Evolutionary conservation across 2,329 filamentous ascomycete genomes (phyloP).

Genomic region (Capronia coronata): DNA sequence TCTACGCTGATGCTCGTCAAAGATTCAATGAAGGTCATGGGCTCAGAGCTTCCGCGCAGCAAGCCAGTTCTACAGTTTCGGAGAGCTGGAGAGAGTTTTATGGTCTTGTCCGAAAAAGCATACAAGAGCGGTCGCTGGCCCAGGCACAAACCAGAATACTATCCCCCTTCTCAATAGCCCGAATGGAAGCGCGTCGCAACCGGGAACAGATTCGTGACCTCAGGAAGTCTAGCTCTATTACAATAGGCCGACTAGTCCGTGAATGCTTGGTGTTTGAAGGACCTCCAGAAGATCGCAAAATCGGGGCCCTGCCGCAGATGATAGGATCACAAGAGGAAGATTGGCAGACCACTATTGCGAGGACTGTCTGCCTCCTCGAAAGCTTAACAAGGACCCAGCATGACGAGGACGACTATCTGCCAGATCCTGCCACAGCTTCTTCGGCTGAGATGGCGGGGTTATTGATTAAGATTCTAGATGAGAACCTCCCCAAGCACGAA

Average conservation of each 20-base stretch:
- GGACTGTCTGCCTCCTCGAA: constrained; percentile 79
- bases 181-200: constrained; percentile 69
- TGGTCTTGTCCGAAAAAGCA: constrained; percentile 66
- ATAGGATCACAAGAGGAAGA: constrained; percentile 45
- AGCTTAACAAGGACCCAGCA: constrained; percentile 37
- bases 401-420: constrained; percentile 7
- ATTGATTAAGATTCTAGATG: constrained; percentile 57
- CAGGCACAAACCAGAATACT: constrained; percentile 67
- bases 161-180: constrained; percentile 68
- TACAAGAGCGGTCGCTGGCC: constrained; percentile 63
- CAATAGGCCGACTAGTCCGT: constrained; percentile 78
- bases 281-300: constrained; percentile 28
- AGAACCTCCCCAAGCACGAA: constrained; percentile 62
- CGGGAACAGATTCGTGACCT: constrained; percentile 64
- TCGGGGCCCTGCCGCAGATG: constrained; percentile 15
- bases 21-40: constrained; percentile 25
- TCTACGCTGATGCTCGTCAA: constrained; percentile 46
- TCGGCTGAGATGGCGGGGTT: constrained; percentile 18
- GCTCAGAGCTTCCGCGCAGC: constrained; percentile 31
- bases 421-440: constrained; percentile 19
- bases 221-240: constrained; percentile 74
- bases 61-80: constrained; percentile 32
- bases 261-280: constrained; percentile 68
- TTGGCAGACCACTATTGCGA: constrained; percentile 70
- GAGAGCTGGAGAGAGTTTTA: constrained; percentile 63